Evolutionary conservation across 2,329 filamentous ascomycete species (phyloP), one percentile per base, ranked within the genome.

Genomic region (Chaetomiaceae sp.): DNA sequence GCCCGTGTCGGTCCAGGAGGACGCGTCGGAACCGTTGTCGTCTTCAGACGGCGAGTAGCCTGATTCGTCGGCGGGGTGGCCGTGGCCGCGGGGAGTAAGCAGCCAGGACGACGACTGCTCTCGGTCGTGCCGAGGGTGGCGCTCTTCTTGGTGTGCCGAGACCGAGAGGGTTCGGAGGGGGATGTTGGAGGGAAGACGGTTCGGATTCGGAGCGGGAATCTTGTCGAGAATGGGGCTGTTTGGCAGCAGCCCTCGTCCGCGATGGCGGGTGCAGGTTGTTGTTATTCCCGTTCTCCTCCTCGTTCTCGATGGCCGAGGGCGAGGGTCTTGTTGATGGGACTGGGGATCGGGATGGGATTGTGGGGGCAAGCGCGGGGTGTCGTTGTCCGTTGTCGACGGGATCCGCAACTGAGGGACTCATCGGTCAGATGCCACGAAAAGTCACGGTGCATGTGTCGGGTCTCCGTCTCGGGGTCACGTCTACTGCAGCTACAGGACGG

Each of bases 1-100:
- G 65, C 90, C 92, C 39, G 92, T 96, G 70, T 96, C 90, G 66
- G 88, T 91, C 90, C 89, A 96, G 62, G 87, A 82, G 53, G 89
- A 56, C 33, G 51, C 46, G 45, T 74, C 73, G 69, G 88, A 87
- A 63, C 86, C 82, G 58, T 27, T 12, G 58, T 78, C 74, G 57
- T 79, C 82, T 50, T 75, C 76, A 63, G 77, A 78, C 64, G 71
- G 70, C 59, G 67, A 70, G 60, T 65, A 70, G 47, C 79, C 81
- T 59, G 68, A 65, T 58, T 68, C 67, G 65, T 72, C 69, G 62
- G 65, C 65, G 58, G 77, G 79, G 54, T 60, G 58, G 63, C 75
- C 78, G 61, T 67, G 69, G 63, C 64, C 66, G 62, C 71, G 70
- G 60, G 69, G 62, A 54, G 67, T 65, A 57, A 78, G 68, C 63